A percentile compares a stretch with the other conserved stretches of the same genome.
Evolutionary conservation across 148 eudicot species (phyloP).

Genomic region (Rhododendron henanense): DNA sequence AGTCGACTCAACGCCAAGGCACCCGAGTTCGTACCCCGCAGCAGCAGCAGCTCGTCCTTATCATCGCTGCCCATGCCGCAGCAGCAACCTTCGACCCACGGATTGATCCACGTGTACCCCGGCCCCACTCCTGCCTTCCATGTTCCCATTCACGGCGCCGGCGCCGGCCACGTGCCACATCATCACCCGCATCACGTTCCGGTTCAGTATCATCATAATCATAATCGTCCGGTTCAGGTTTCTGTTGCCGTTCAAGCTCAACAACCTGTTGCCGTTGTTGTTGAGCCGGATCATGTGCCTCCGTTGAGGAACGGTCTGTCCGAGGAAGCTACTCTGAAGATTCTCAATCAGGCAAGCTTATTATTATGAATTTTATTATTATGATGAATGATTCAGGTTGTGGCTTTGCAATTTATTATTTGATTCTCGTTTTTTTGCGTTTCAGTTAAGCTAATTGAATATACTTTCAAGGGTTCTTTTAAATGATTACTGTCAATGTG

Average conservation of each 20-base stretch:
- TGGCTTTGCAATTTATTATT: neutral
- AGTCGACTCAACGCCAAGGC: conserved; percentile 70
- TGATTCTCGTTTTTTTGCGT: neutral
- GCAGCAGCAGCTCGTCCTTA: conserved; percentile 12
- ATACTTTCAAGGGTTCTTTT: neutral
- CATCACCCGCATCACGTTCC: conserved; percentile 21
- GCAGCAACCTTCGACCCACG: conserved; percentile 31
- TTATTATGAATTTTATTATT: neutral
- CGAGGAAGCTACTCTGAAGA: conserved; percentile 60
- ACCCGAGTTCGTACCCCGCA: conserved; percentile 63
- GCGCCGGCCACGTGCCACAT: conserved; percentile 11
- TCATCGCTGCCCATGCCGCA: conserved; percentile 19
- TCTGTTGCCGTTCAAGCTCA: conserved; percentile 11
- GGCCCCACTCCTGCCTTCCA: conserved; percentile 27
- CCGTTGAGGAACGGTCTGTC: conserved; percentile 38
- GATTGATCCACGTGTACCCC: conserved; percentile 33
- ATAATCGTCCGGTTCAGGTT: conserved; percentile 12
- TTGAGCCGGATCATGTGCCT: conserved; percentile 22
- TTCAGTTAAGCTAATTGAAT: neutral
- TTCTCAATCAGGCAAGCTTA: conserved; percentile 60
- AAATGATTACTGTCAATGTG: neutral
- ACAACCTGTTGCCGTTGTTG: conserved; percentile 2
- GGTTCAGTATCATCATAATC: conserved; percentile 18
- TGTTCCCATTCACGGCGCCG: conserved; percentile 8
- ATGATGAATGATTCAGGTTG: neutral